These are phyloP conservation scores for Kingdonia uniflora DNA, from an alignment of 164 flowering plant genomes.

Conservation along the genomic window DNA sequence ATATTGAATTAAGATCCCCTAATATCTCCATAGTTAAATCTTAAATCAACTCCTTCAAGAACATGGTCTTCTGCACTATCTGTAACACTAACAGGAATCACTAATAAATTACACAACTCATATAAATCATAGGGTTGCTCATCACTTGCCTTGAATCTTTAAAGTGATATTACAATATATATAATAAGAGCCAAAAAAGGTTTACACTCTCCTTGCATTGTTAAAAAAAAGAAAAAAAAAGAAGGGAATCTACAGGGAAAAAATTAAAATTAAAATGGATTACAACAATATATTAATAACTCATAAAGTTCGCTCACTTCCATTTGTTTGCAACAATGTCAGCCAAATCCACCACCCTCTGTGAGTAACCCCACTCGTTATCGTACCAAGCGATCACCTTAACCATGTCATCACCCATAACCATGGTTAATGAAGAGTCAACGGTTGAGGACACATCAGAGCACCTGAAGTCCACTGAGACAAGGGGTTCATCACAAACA, in stretches of 20 bases:
- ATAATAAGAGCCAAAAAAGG: background rate
- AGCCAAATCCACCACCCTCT: slow-evolving; percentile 88
- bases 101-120: too few relatives aligned
- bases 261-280: slow-evolving; percentile 1
- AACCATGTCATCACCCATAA: slow-evolving; percentile 97
- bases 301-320: slow-evolving; percentile 29
- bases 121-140: too few relatives aligned
- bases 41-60: too few relatives aligned
- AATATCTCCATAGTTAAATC: too few relatives aligned
- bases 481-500: slow-evolving; percentile 87
- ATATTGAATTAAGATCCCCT: too few relatives aligned
- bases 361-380: slow-evolving; percentile 97
- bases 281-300: slow-evolving; percentile 1
- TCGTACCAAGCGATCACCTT: slow-evolving; percentile 98
- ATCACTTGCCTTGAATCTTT: too few relatives aligned
- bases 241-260: slow-evolving; percentile 2
- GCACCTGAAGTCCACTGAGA: slow-evolving; percentile 82
- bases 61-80: too few relatives aligned
- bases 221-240: background rate
- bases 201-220: background rate
- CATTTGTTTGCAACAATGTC: slow-evolving; percentile 84
- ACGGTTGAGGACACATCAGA: slow-evolving; percentile 83
- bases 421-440: slow-evolving; percentile 82
- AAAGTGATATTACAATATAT: background rate
- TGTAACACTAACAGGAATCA: too few relatives aligned